These are phyloP conservation scores for Escovopsis sp. DNA, from an alignment of 2,329 filamentous ascomycete species.

Conservation along the genomic window DNA sequence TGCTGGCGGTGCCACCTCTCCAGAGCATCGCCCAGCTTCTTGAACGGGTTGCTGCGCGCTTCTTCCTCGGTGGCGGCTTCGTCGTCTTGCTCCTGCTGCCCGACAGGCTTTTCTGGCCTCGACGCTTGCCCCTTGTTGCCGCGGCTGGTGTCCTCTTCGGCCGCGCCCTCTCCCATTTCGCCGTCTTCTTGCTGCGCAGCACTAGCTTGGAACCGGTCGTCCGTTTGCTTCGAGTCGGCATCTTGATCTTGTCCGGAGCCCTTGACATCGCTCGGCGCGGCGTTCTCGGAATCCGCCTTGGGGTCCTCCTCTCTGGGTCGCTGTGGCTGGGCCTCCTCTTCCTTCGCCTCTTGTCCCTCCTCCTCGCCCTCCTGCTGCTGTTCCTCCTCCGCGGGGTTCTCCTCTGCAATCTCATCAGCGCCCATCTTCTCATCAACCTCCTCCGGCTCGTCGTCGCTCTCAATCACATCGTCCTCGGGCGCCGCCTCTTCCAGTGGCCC, in stretches of 20 bases:
- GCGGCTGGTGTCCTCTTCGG: conserved; percentile 47
- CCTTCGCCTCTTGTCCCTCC: conserved; percentile 38
- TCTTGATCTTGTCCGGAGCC: conserved; percentile 52
- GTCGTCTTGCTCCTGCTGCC: conserved; percentile 27
- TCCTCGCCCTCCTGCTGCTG: conserved; percentile 31
- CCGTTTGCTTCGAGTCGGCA: conserved; percentile 45
- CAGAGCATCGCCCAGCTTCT: conserved; percentile 83
- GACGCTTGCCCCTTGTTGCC: conserved; percentile 47
- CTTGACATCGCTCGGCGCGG: conserved; percentile 47
- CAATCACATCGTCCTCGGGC: conserved; percentile 40
- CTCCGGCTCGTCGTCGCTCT: conserved; percentile 29
- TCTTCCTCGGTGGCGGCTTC: conserved; percentile 31
- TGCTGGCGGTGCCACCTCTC: conserved; percentile 88
- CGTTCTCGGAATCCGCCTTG: conserved; percentile 44
- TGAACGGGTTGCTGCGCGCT: conserved; percentile 57
- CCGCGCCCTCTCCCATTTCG: conserved; percentile 47
- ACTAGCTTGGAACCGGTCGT: conserved; percentile 44
- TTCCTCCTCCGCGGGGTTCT: conserved; percentile 25
- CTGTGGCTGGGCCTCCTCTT: conserved; percentile 28
- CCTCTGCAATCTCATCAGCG: conserved; percentile 32
- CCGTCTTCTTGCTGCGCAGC: conserved; percentile 52
- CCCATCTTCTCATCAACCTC: conserved; percentile 31
- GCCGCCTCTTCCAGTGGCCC: conserved; percentile 23
- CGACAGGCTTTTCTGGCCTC: conserved; percentile 30
- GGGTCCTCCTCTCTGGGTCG: conserved; percentile 28